Evolutionary conservation across 768 basidiomycete genomes (phyloP).

Genomic region (Mycena alexandri): DNA sequence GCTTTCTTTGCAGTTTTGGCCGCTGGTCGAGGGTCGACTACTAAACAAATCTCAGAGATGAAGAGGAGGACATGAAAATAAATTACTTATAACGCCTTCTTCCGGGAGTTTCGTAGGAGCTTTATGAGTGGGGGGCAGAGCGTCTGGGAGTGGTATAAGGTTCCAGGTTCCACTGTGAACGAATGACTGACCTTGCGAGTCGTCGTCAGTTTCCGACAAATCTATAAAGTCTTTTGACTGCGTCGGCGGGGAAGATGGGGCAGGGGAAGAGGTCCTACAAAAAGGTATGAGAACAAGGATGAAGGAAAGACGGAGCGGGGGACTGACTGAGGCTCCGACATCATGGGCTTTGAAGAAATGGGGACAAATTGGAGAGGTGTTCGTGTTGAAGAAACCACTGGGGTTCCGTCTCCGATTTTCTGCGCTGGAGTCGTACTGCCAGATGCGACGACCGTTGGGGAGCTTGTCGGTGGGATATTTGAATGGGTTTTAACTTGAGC

Average conservation of each 20-base stretch:
- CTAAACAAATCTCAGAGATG: background rate
- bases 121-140: background rate
- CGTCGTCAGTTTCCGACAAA: conserved; percentile 49
- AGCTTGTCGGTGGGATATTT: conserved; percentile 26
- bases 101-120: conserved; percentile 2
- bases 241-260: background rate
- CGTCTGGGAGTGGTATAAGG: conserved; percentile 26
- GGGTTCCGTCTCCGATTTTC: conserved; percentile 21
- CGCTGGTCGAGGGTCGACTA: conserved; percentile 1
- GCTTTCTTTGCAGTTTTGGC: background rate
- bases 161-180: background rate
- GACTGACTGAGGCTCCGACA: conserved; percentile 6
- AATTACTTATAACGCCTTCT: conserved; percentile 1
- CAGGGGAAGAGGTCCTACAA: conserved; percentile 9
- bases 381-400: conserved; percentile 30
- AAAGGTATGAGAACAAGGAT: background rate
- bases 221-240: conserved; percentile 19
- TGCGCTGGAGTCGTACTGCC: conserved; percentile 14
- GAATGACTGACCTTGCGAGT: conserved; percentile 50
- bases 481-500: background rate
- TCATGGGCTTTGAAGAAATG: background rate
- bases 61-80: background rate
- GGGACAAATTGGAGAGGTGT: conserved; percentile 42
- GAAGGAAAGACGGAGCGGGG: background rate
- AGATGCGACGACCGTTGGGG: conserved; percentile 32